Evolutionary conservation across 2,329 filamentous ascomycete genomes (phyloP).

Genomic region (Fusarium anthophilum): DNA sequence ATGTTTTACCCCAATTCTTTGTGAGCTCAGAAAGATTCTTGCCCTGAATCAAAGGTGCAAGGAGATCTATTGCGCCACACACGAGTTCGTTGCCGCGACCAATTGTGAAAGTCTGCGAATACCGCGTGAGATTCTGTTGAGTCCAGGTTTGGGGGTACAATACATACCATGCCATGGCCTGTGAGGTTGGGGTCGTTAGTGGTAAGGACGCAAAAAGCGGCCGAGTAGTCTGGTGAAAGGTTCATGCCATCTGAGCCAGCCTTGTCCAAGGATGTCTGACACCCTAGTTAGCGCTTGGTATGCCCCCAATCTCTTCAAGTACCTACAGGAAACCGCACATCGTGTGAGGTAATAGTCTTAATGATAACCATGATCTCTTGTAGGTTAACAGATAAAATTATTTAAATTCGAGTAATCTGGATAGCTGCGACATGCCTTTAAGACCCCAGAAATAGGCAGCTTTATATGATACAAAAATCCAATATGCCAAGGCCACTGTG

Average conservation of each 20-base stretch:
- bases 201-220: constrained; percentile 88
- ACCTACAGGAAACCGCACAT: background rate
- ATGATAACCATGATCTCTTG: background rate
- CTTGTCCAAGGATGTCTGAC: constrained; percentile 82
- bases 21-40: constrained; percentile 81
- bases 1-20: constrained; percentile 84
- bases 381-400: rapidly evolving
- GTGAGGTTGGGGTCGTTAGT: constrained; percentile 73
- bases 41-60: constrained; percentile 79
- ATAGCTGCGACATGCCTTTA: background rate
- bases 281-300: background rate
- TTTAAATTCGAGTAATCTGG: rapidly evolving
- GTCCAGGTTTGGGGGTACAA: rapidly evolving
- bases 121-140: background rate
- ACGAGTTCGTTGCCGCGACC: constrained; percentile 93
- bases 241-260: constrained; percentile 97
- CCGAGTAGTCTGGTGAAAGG: constrained; percentile 87
- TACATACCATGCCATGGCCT: constrained; percentile 78
- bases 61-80: constrained; percentile 80
- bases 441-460: rapidly evolving
- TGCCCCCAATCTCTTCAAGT: rapidly evolving
- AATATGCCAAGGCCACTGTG: background rate
- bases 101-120: constrained; percentile 75
- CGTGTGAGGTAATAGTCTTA: background rate
- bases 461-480: too few relatives aligned